Evolutionary conservation across 164 flowering plant genomes (phyloP).

Genomic region (Piper longum): DNA sequence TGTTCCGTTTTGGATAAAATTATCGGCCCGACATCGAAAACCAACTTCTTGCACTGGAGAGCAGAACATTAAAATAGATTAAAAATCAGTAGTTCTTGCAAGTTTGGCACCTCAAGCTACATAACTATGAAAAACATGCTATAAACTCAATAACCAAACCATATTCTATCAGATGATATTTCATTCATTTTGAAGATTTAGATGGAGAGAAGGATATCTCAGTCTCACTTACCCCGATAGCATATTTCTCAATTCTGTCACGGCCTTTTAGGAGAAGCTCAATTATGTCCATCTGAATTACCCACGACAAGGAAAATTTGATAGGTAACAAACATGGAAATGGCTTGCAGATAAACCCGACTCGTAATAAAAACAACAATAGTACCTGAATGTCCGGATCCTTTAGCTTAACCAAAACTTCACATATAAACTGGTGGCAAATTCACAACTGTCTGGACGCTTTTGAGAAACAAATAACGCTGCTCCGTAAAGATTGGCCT

Average conservation of each 20-base stretch:
- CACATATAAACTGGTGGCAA: conserved; percentile 52
- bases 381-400: conserved; percentile 91
- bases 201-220: no score
- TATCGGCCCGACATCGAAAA: conserved; percentile 71
- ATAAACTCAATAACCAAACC: no score
- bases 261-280: conserved; percentile 71
- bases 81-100: neutral
- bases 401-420: conserved; percentile 46
- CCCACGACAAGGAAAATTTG: neutral
- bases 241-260: conserved; percentile 28
- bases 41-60: conserved; percentile 78
- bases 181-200: no score
- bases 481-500: conserved; percentile 46
- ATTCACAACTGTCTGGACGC: conserved; percentile 33
- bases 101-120: no score
- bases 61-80: neutral
- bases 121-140: no score
- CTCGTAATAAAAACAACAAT: no score
- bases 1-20: conserved; percentile 56
- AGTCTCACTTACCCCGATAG: conserved; percentile 35
- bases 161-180: no score
- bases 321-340: neutral
- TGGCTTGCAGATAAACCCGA: no score
- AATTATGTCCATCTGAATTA: conserved; percentile 56
- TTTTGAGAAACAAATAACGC: conserved; percentile 9